Evolutionary conservation across 163 green algal genomes (phyloP), one percentile per base, ranked within the genome.

Genomic region (Chlamydomonas reinhardtii): DNA sequence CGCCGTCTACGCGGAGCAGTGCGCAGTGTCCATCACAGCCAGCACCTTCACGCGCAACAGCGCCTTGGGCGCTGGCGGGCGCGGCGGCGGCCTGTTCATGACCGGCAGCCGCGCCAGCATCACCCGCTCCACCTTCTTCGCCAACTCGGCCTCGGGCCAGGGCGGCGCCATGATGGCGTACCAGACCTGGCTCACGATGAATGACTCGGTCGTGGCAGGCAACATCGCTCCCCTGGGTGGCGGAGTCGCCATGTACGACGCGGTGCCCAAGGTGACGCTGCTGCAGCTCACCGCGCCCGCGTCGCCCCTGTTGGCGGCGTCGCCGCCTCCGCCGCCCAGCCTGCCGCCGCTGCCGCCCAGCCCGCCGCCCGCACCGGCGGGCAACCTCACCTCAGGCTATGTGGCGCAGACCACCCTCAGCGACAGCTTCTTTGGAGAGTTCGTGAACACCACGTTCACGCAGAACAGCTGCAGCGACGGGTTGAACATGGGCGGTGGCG

Each of bases 11-110:
- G 37, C 43, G 71, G 71, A 29, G 14, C 37, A 35, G 37, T 74
- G 64, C 64, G 17, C 43, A 15, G 9, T 75, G n/a, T 34, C 54
- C 17, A 34, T 75, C 12, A 32, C 37, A 29, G 4, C 2, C 16
- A 77, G 74, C 65, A 76, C 25, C 78, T 85, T 85, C 65, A 85
- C 78, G 22, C n/a, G 11, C 43, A 85, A 85, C 66, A 66, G 48
- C 24, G 65, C 76, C 66, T 25, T 17, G 14, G 22, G 43, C 1
- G 65, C 27, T 12, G 19, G 12, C 19, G n/a, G 70, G 20, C 16
- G 25, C 5, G 78, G 78, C n/a, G 78, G 78, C 25, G 78, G 66
- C 17, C 19, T 76, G 19, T 43, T 59, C 48, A 20, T 76, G 20
- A 2, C 2, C 1, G 5, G 0, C n/a, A 76, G 78, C 48, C 31